These are phyloP conservation scores for Salix exigua DNA, from an alignment of 345 rosid genomes.

Conservation along the genomic window DNA sequence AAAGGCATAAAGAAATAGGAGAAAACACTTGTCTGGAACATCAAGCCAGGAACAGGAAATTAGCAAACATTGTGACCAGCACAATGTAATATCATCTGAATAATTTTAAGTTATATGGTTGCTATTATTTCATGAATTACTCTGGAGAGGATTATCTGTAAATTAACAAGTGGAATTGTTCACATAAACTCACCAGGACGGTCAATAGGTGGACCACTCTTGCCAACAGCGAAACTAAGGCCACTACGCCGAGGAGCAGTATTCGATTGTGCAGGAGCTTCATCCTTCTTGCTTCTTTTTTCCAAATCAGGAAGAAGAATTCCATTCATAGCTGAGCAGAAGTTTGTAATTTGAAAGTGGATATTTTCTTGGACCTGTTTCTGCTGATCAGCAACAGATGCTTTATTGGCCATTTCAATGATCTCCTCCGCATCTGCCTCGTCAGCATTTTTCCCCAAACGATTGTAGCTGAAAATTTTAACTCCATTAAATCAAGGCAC, in stretches of 20 bases:
- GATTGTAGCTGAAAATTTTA: slow-evolving; percentile 54
- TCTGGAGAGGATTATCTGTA: neutral
- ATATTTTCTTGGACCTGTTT: slow-evolving; percentile 79
- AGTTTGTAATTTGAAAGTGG: slow-evolving; percentile 51
- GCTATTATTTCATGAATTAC: too few species aligned
- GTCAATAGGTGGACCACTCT: slow-evolving; percentile 24
- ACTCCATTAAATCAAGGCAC: neutral
- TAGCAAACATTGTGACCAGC: neutral
- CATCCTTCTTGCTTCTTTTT: slow-evolving; percentile 18
- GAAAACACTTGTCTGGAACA: neutral
- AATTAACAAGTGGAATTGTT: neutral
- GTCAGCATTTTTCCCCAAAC: slow-evolving; percentile 65
- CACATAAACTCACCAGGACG: slow-evolving; percentile 43
- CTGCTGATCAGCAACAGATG: slow-evolving; percentile 68
- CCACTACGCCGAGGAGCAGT: slow-evolving; percentile 56
- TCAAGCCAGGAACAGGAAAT: neutral
- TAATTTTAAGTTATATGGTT: too few species aligned
- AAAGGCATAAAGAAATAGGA: neutral
- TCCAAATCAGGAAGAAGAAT: slow-evolving; percentile 48
- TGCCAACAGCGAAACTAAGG: slow-evolving; percentile 75
- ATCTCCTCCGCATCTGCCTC: slow-evolving; percentile 84
- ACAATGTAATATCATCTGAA: neutral
- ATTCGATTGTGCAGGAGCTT: slow-evolving; percentile 24
- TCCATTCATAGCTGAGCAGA: slow-evolving; percentile 58
- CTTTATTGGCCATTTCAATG: slow-evolving; percentile 72